These are phyloP conservation scores for Hyphopichia fennica DNA, from an alignment of 1,139 yeast species.

Conservation along the genomic window DNA sequence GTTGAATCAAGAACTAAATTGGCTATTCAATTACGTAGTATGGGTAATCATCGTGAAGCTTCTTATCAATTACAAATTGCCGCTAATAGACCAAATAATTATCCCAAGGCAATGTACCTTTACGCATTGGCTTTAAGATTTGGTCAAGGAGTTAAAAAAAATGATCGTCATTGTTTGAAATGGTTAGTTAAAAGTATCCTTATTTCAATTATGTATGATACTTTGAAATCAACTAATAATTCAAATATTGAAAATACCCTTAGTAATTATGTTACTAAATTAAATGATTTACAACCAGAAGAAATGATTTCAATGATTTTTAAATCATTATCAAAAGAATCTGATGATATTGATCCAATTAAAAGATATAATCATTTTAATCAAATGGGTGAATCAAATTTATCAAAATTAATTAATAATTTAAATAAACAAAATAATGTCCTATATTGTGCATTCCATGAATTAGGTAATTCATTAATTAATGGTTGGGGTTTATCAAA, in stretches of 20 bases:
- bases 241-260: conserved; percentile 5
- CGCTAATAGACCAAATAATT: conserved; percentile 57
- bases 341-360: conserved; percentile 28
- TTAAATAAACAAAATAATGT: conserved; percentile 30
- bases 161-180: conserved; percentile 54
- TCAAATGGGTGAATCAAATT: conserved; percentile 23
- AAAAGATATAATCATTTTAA: conserved; percentile 26
- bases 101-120: conserved; percentile 62
- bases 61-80: conserved; percentile 67
- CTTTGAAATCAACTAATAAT: conserved; percentile 5
- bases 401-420: conserved; percentile 25
- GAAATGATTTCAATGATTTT: conserved; percentile 30
- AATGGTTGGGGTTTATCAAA: conserved; percentile 60
- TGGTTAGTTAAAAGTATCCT: conserved; percentile 56
- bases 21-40: conserved; percentile 55
- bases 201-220: neutral
- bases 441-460: conserved; percentile 40
- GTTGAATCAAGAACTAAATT: conserved; percentile 48
- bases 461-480: conserved; percentile 61
- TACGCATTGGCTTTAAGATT: conserved; percentile 69
- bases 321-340: conserved; percentile 4
- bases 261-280: conserved; percentile 18
- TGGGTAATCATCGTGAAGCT: conserved; percentile 67
- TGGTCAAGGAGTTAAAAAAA: conserved; percentile 71
- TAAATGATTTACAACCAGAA: conserved; percentile 29